Conservation (phyloP, 805 yeast species). For the Saturnispora dispora region DNA sequence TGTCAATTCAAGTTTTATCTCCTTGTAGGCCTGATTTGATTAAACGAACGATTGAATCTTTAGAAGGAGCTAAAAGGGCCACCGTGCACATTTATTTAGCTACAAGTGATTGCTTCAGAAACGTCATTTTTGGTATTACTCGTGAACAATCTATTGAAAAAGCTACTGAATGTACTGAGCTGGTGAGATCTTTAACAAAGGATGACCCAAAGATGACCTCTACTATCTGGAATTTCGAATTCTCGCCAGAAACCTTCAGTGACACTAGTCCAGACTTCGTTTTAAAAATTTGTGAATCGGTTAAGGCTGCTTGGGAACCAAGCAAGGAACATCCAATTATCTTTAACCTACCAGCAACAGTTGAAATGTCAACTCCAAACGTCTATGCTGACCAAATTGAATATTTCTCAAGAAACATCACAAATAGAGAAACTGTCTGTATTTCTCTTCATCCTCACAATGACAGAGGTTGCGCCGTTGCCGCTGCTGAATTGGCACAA, state of each 20-base stretch:
- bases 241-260: conserved; percentile 73
- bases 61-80: conserved; percentile 67
- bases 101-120: conserved; percentile 64
- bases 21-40: conserved; percentile 73
- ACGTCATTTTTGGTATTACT: conserved; percentile 58
- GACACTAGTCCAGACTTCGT: conserved; percentile 61
- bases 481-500: conserved; percentile 75
- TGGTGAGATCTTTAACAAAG: conserved; percentile 59
- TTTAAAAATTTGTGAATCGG: conserved; percentile 62
- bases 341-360: conserved; percentile 79
- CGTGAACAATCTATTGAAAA: conserved; percentile 48
- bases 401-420: conserved; percentile 51
- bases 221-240: conserved; percentile 68
- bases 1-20: conserved; percentile 63
- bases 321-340: conserved; percentile 56
- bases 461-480: conserved; percentile 85
- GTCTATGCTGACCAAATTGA: conserved; percentile 81
- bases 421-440: conserved; percentile 61
- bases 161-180: conserved; percentile 54
- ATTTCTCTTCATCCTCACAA: conserved; percentile 77
- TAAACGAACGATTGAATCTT: conserved; percentile 59
- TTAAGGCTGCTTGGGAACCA: conserved; percentile 68
- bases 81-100: conserved; percentile 72
- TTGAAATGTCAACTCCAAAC: conserved; percentile 73
- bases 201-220: conserved; percentile 45